Base-by-base conservation (phyloP, 805 yeast genomes). In the Kodamaea sagamina region DNA sequence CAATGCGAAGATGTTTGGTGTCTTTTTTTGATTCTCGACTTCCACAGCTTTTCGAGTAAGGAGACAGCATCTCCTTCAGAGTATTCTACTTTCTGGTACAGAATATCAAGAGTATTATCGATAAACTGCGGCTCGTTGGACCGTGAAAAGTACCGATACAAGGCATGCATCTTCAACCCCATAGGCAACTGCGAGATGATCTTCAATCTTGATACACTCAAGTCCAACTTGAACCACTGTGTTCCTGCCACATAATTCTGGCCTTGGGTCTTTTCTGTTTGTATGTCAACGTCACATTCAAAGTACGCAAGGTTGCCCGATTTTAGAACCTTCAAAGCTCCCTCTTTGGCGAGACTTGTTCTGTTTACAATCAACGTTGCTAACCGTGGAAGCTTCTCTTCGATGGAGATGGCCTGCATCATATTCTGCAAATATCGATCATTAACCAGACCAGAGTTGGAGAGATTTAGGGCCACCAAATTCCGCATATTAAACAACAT, bases 391-490 rank as follows among this genome's bases (percentile, higher is more conserved):
- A 42, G 45, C 18, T 42, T 42, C 15, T 32, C 37, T 7, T 42
- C 45, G 10, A 17, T 27, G 2, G 24, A n/a, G 11, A 41, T 42
- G n/a, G 32, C 37, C 15, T 26, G 19, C 27, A 36, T 16, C 41
- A 42, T 36, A 16, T 32, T 59, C 35, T 53, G 48, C 4, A 69
- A 35, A 22, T 57, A 62, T 27, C 48, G 58, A 48, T 68, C 74
- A 48, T 67, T 67, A 8, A 69, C 52, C 8, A 41, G 34, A 0
- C 35, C 35, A 27, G 54, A 55, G 25, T 59, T 55, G 1, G 74
- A 67, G 8, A 71, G 32, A 13, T 50, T 42, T 18, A 49, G 40
- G 4, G 60, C 70, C 18, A 52, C 53, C 12, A 68, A 49, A 19
- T 51, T 50, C 9, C 57, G 55, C 12, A 64, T 44, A 41, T 61